A percentile compares a stretch with the other conserved stretches of the same genome.
Evolutionary conservation across 345 rosid species (phyloP).

Genomic region (Eucalyptus globulus): DNA sequence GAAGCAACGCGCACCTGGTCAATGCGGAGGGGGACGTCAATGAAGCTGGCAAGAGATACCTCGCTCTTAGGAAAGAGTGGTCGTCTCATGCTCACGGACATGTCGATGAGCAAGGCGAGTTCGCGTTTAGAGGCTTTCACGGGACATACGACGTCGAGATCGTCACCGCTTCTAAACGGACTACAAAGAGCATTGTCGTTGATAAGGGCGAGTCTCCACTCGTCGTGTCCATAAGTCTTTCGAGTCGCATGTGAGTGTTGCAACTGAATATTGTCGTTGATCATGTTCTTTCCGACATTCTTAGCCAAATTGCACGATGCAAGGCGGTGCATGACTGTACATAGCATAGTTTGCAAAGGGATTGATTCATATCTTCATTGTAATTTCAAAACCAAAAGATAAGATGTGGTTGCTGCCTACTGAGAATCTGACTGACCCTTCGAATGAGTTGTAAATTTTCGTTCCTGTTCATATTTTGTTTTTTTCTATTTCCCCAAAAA

Average conservation of each 20-base stretch:
- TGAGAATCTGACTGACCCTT: background rate
- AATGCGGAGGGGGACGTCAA: conserved; percentile 84
- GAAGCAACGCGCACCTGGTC: conserved; percentile 67
- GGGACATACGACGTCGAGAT: conserved; percentile 56
- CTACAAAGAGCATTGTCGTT: conserved; percentile 40
- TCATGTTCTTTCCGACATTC: background rate
- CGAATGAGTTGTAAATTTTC: background rate
- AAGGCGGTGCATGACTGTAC: background rate
- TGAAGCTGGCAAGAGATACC: conserved; percentile 71
- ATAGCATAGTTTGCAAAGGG: background rate
- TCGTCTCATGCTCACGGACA: conserved; percentile 34
- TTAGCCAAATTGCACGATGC: background rate
- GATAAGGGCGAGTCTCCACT: conserved; percentile 51
- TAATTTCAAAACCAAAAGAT: background rate
- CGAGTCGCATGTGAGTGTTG: background rate
- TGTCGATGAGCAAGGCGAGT: conserved; percentile 41
- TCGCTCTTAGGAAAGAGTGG: conserved; percentile 74
- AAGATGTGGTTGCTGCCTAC: background rate
- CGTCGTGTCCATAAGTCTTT: conserved; percentile 35
- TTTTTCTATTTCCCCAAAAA: background rate
- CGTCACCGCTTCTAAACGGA: conserved; percentile 12
- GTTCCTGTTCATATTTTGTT: background rate
- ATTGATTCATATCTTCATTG: background rate
- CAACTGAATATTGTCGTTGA: background rate
- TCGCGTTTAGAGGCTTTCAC: conserved; percentile 74